These are phyloP conservation scores for Gossypium sturtianum DNA, from an alignment of 345 rosid genomes.

Conservation along the genomic window DNA sequence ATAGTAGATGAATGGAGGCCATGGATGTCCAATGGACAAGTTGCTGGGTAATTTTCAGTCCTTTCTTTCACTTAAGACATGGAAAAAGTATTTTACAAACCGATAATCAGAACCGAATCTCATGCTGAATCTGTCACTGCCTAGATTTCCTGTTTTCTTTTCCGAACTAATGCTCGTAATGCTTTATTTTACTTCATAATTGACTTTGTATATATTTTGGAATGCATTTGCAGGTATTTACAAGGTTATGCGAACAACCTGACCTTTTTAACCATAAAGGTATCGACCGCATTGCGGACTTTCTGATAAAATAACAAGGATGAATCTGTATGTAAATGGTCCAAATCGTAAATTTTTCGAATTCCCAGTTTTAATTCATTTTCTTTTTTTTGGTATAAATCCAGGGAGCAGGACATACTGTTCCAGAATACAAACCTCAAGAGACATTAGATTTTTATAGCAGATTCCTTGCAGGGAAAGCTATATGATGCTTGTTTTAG, in stretches of 20 bases:
- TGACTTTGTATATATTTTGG: neutral
- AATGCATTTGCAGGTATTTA: conserved; percentile 37
- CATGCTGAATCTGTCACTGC: neutral
- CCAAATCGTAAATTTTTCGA: neutral
- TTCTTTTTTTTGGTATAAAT: neutral
- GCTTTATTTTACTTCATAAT: neutral
- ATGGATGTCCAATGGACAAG: conserved; percentile 59
- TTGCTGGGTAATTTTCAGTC: conserved; percentile 59
- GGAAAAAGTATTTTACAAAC: neutral
- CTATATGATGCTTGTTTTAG: conserved; percentile 24
- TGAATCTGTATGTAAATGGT: neutral
- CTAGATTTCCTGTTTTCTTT: neutral
- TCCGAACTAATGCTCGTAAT: neutral
- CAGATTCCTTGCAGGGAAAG: conserved; percentile 56
- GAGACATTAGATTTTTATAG: conserved; percentile 78
- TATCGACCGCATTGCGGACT: conserved; percentile 4
- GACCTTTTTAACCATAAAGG: conserved; percentile 80
- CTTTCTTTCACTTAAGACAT: neutral
- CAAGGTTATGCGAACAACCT: conserved; percentile 77
- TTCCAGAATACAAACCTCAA: conserved; percentile 77
- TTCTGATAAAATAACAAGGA: neutral
- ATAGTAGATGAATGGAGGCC: conserved; percentile 81
- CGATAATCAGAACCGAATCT: neutral
- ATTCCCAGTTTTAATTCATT: neutral
- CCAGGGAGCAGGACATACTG: conserved; percentile 88